Base-by-base conservation (phyloP, 2,329 filamentous ascomycete species). In the Claviceps sorghi region DNA sequence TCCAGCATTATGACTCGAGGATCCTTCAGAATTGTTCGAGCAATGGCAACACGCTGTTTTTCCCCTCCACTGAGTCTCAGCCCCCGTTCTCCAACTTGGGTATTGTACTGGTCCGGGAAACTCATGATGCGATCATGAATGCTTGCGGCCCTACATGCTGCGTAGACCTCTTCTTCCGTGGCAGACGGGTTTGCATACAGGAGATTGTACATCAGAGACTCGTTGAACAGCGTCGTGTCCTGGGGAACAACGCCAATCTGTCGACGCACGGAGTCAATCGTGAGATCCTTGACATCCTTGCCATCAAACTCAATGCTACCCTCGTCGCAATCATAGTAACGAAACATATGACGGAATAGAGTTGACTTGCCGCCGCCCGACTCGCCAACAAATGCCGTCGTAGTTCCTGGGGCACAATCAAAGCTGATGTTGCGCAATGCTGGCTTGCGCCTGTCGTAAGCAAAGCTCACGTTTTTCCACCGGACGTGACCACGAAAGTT, bases 321-420 rank as follows among this genome's bases (percentile, higher is more conserved):
- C 50, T 81, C 78, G 50, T 83, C 76, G 52, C 84, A 80, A 64
- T 96, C 94, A 73, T 97, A 98, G 69, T 96, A 98, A 19, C 93
- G 86, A 75, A 95, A 97, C 65, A 98, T 82, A 48, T 97, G 78
- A 49, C 93, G 85, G 73, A 98, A 96, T 29, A 98, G 79, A 0
- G 93, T 98, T 2, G 91, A 97, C 68, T 98, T 98, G 58, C 93
- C 93, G 54, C 93, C 93, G 46, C 93, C 93, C 34, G 91, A 97
- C 67, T 97, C 91, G 57, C 93, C 93, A 19, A 98, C 93, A 57
- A 98, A 83, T 0, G 93, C 93, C 6, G 91, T 98, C 0, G 90
- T 97, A 1, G 89, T 96, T 50, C 93, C 93, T 2, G 93, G 90
- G 19, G 74, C 72, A 66, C 90, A 96, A 57, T 84, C 83, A 67